Base-by-base conservation (phyloP, 2,329 filamentous ascomycete species). In the Epichloe scottii region DNA sequence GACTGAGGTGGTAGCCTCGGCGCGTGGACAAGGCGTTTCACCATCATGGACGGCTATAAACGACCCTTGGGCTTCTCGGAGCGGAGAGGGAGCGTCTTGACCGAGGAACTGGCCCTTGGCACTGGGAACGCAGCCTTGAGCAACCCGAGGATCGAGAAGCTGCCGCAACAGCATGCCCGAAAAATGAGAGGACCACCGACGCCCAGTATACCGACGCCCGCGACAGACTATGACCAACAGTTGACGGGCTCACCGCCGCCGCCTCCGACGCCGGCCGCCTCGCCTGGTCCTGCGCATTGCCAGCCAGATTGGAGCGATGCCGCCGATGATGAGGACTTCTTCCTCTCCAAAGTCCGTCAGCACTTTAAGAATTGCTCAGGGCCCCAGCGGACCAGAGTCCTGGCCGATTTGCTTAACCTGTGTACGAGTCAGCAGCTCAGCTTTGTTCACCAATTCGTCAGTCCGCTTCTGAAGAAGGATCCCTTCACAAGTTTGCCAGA, bases 381-480 rank as follows among this genome's bases (percentile, higher is more conserved):
- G 23, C 78, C 82, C 1, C 86, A 91, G 67, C 81, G 87, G 52
- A 87, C 89, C 60, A 79, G 87, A 39, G 80, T 95, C 60, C 73
- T 98, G 53, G 88, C 88, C 48, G 90, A 95, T 64, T 74, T 98
- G 52, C 73, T 98, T 57, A 95, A 95, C 62, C 79, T 95, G 59
- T 98, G 93, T 71, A 94, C 94, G 59, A 96, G 88, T 60, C 89
- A 94, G 62, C 86, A 95, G 66, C 75, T 98, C 58, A 95, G 89
- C 68, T 97, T 96, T 64, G 90, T 98, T 19, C 89, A 94, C 59
- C 89, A 94, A 65, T 95, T 95, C 68, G 91, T 98, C 59, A 91
- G 89, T 65, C 93, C 93, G 30, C 72, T 94, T 55, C 71, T 98
- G 56, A 96, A 96, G 70, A 95, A 96, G 67, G 93, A 98, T 65